These are phyloP conservation scores for Rubia peregrina DNA, from an alignment of 305 asterid species.

Conservation along the genomic window DNA sequence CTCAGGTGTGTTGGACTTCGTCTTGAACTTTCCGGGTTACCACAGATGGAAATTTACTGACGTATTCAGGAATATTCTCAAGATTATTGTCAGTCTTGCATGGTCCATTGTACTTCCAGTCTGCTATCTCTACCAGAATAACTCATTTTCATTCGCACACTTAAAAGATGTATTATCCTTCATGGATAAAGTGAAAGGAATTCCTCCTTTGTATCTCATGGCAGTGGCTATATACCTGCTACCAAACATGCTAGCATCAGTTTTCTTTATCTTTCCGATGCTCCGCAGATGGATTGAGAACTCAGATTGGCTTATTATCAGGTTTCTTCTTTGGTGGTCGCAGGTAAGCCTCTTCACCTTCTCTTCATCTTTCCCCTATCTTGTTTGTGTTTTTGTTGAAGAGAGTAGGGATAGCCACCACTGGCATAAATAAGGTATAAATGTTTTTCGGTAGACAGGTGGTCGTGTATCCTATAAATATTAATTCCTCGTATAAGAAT, in stretches of 20 bases:
- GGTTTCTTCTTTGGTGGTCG: conserved; percentile 99
- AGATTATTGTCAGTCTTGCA: conserved; percentile 73
- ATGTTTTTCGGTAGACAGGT: not conserved
- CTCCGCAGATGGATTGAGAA: conserved; percentile 93
- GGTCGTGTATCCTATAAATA: not conserved
- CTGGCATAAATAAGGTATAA: not conserved
- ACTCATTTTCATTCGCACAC: conserved; percentile 35
- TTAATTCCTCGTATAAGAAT: not conserved
- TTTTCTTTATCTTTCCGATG: conserved; percentile 86
- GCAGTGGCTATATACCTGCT: conserved; percentile 72
- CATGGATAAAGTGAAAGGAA: conserved; percentile 69
- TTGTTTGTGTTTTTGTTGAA: not conserved
- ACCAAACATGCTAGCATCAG: conserved; percentile 71
- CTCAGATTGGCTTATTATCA: conserved; percentile 84
- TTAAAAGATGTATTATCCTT: conserved; percentile 43
- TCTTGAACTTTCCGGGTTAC: conserved; percentile 88
- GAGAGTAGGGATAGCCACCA: not conserved
- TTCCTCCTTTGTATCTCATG: conserved; percentile 84
- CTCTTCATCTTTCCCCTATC: not conserved
- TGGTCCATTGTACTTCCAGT: conserved; percentile 82
- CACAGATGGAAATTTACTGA: conserved; percentile 80
- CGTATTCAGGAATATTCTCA: conserved; percentile 67
- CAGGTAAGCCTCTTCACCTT: conserved; percentile 47
- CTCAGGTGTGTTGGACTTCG: conserved; percentile 77
- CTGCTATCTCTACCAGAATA: conserved; percentile 54